A percentile compares a stretch with the other conserved stretches of the same genome.
These are phyloP conservation scores for Eucalyptus tenuipes DNA, from an alignment of 345 rosid genomes.

Conservation along the genomic window DNA sequence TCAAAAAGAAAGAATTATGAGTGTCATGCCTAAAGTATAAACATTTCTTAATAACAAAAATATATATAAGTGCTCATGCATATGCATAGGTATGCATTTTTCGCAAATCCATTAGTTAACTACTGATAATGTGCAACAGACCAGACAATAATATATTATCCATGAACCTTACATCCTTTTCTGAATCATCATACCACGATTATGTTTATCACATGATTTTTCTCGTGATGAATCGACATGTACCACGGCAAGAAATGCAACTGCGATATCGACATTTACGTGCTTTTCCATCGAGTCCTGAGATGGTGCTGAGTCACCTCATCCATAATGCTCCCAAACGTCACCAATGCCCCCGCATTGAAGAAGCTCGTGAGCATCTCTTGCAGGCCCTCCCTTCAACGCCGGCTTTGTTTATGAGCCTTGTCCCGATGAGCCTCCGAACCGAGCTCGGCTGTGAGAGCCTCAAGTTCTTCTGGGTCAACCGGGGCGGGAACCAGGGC, in stretches of 20 bases:
- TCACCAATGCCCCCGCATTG: not conserved
- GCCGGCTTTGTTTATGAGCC: not conserved
- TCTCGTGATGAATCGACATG: not conserved
- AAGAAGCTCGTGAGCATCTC: not conserved
- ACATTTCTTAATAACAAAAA: not conserved
- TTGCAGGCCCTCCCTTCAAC: not conserved
- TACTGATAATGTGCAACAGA: not conserved
- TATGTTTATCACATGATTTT: not conserved
- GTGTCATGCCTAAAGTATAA: not conserved
- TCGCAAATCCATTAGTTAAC: not conserved
- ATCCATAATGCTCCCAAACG: not conserved
- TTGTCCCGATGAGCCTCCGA: not conserved
- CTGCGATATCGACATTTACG: not conserved
- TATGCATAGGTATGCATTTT: not conserved
- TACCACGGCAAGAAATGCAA: not conserved
- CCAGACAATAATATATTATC: not conserved
- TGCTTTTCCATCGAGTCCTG: not conserved
- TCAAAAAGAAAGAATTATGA: not conserved
- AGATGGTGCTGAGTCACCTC: not conserved
- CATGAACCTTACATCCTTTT: not conserved
- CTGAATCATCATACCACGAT: not conserved
- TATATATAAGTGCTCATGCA: not conserved
- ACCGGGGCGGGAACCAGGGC: not conserved
- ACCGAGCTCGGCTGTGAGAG: not conserved
- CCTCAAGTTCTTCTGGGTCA: not conserved